phyloP scores from a whole-genome alignment of 1,284 basidiomycete species.

The Lentinus polychrous region DNA sequence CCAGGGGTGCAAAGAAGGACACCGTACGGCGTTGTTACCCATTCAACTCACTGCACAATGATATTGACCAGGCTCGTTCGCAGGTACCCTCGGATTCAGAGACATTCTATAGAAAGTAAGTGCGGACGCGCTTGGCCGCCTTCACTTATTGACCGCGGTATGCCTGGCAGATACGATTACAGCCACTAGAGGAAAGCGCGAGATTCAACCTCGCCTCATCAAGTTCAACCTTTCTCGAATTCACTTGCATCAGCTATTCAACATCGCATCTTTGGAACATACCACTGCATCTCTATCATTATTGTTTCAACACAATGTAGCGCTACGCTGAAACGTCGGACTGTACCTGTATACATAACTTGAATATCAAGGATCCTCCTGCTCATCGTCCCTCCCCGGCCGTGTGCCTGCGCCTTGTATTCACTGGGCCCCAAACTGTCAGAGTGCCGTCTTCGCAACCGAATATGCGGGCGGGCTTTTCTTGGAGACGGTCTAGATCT shows the following conservation, averaged over 20 bases:
- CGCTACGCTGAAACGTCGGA: background rate
- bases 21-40: constrained; percentile 37
- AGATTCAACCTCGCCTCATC: constrained; percentile 5
- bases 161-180: constrained; percentile 58
- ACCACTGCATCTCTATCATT: constrained; percentile 2
- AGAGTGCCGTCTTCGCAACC: too few relatives aligned
- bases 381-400: too few relatives aligned
- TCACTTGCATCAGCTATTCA: background rate
- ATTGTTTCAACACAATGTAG: constrained; percentile 12
- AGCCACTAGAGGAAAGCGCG: constrained; percentile 30
- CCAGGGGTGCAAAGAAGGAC: constrained; percentile 60
- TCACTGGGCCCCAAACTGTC: too few relatives aligned
- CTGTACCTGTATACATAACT: background rate
- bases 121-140: constrained; percentile 7
- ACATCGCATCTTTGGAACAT: background rate
- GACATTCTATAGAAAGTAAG: constrained; percentile 84
- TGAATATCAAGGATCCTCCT: too few relatives aligned
- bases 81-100: constrained; percentile 71
- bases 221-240: background rate
- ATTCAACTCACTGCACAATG: background rate
- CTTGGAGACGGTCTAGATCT: too few relatives aligned
- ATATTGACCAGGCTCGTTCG: constrained; percentile 1
- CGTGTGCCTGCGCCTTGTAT: too few relatives aligned
- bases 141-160: constrained; percentile 5
- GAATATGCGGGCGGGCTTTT: too few relatives aligned